Conservation (phyloP, 805 yeast species). For the Candida adriatica region DNA sequence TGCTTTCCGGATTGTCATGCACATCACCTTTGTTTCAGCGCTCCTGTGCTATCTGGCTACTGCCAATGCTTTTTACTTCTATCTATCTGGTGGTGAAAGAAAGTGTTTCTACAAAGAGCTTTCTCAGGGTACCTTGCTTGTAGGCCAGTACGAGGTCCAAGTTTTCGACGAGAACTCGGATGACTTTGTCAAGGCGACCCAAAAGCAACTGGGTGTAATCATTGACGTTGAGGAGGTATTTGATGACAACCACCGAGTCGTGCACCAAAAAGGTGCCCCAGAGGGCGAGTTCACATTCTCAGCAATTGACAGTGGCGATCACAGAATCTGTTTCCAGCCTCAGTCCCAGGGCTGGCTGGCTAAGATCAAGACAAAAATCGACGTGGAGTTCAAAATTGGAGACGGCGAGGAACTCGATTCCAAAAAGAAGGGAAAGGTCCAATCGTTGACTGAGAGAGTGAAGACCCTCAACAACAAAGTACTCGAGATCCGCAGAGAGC, state of each 20-base stretch:
- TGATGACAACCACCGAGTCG: constrained; percentile 71
- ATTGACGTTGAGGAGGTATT: constrained; percentile 58
- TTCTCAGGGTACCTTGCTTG: constrained; percentile 39
- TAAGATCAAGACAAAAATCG: constrained; percentile 48
- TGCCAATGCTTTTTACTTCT: constrained; percentile 40
- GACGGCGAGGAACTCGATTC: constrained; percentile 61
- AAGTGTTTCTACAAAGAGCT: constrained; percentile 54
- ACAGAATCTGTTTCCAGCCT: constrained; percentile 61
- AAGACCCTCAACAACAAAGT: constrained; percentile 50
- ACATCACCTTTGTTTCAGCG: constrained; percentile 12
- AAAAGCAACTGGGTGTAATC: constrained; percentile 31
- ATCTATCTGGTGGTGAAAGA: constrained; percentile 42
- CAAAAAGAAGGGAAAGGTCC: constrained; percentile 52
- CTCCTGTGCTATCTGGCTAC: constrained; percentile 20
- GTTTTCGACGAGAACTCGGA: constrained; percentile 31
- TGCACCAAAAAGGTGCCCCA: constrained; percentile 58
- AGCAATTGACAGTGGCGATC: constrained; percentile 72
- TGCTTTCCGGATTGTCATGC: too few relatives aligned
- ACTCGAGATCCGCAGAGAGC: constrained; percentile 57
- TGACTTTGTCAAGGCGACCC: constrained; percentile 28
- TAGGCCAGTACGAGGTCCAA: constrained; percentile 44
- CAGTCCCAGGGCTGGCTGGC: constrained; percentile 55
- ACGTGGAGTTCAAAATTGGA: constrained; percentile 62
- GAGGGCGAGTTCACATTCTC: constrained; percentile 68
- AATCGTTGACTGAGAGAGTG: constrained; percentile 49